Evolutionary conservation across 1,284 basidiomycete species (phyloP), one percentile per base, ranked within the genome.

Genomic region (Schizophyllum amplum): DNA sequence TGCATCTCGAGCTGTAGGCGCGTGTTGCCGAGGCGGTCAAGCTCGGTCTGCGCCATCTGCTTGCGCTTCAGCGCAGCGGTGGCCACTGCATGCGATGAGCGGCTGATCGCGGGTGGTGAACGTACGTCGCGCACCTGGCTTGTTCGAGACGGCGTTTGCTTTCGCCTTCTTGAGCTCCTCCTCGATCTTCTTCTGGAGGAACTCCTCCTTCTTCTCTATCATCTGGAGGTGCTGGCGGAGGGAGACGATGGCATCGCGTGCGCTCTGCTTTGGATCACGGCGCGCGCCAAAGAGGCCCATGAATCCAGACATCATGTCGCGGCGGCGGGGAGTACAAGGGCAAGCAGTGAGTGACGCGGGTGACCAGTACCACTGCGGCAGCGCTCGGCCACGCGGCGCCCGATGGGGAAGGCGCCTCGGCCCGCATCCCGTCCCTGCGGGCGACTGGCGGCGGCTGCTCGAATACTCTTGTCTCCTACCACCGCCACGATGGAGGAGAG

Each of bases 171-270:
- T 86, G 66, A 86, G 67, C 70, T 98, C 96, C 61, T 98, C 94
- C 48, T 97, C 94, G 65, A 99, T 94, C 86, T 97, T 95, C 82
- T 92, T 94, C 79, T 91, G 87, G 62, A 98, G 77, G 73, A 92
- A 81, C 73, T 98, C 95, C 77, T 99, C 97, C 80, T 98, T 98
- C 92, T 98, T 99, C 82, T 98, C 94, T 64, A 99, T 87, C 86
- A 98, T 90, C 72, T 95, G 84, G 61, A 95, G 80, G 69, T 94
- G 90, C 72, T 93, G 86, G 65, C 94, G 82, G 64, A 96, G 78
- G 27, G 76, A 79, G 59, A 96, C 89, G 69, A 96, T 96, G 52
- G 94, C 90, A 69, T 94, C 90, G 65, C 92, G 81, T 33, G 92
- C 86, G 33, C 83, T 77, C 71, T 87, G 83, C 70, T 90, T 90